Base-by-base conservation (phyloP, 208 protist genomes). In the Leishmania major region DNA sequence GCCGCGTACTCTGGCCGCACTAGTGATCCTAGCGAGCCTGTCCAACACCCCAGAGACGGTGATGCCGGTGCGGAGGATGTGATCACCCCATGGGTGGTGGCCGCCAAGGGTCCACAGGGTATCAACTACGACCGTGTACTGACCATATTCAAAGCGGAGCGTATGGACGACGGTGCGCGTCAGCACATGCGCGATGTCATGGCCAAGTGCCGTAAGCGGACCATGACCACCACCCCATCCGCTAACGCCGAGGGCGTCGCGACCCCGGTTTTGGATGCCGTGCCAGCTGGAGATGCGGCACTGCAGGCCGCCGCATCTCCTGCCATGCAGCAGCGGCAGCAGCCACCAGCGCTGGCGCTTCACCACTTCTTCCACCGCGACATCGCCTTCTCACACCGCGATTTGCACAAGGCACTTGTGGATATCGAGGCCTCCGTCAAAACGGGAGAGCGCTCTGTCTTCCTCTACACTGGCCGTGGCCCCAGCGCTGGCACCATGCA, bases 381-480 rank as follows among this genome's bases (percentile, higher is more conserved):
- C 37, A 91, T 99, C 67, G 99, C 98, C 73, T 99, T 99, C 87
- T 99, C 98, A 1, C 99, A 99, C 86, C 88, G 99, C 74, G 99
- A 99, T 78, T 95, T 99, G 45, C 86, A 96, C 37, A 80, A 82
- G 45, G 96, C 99, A 19, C 92, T 99, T 25, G 86, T 98, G 76
- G 85, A 88, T 45, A 88, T 98, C 37, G 99, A 99, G 81, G 71
- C 75, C 79, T 77, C 82, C 22, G 79, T 94, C 43, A 37, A 79
- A 67, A 77, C 84, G 2, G 91, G 91, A 28, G 89, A 91, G 40
- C 89, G 97, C 83, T 90, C 93, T 10, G 98, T 99, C 75, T 99
- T 99, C 89, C 87, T 99, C 25, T 99, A 99, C 94, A 99, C 99
- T n/a, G 99, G 99, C 7, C 93, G 99, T 40, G 99, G 99, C 13